Conservation (phyloP, 352 stramenopile species). For the Phytophthora aleatoria region DNA sequence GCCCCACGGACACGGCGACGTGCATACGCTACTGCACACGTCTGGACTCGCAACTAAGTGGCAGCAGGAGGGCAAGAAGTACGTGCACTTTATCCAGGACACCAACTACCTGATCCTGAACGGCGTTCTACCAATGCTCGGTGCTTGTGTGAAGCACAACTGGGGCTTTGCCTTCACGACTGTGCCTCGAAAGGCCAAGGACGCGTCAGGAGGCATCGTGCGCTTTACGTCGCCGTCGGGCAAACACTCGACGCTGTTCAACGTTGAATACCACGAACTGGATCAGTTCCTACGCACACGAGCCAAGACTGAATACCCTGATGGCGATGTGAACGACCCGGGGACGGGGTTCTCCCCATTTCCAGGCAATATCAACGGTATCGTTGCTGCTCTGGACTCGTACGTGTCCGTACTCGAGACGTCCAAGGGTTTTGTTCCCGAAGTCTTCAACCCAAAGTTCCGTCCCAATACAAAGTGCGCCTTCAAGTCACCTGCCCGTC, state of each 20-base stretch:
- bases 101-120: conserved; percentile 97
- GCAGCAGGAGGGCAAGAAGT: conserved; percentile 82
- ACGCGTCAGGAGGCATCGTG: conserved; percentile 82
- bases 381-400: conserved; percentile 52
- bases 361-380: conserved; percentile 80
- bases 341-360: conserved; percentile 62
- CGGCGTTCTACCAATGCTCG: conserved; percentile 88
- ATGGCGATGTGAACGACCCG: conserved; percentile 68
- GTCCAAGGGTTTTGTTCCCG: conserved; percentile 60
- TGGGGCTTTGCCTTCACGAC: conserved; percentile 94
- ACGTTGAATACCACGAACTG: conserved; percentile 80
- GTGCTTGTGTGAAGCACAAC: conserved; percentile 81
- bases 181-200: conserved; percentile 93
- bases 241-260: conserved; percentile 53
- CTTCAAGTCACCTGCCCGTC: conserved; percentile 68
- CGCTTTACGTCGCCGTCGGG: conserved; percentile 45
- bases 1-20: conserved; percentile 98
- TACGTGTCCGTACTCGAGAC: conserved; percentile 56
- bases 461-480: conserved; percentile 27
- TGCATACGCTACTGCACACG: conserved; percentile 93
- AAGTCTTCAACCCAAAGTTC: conserved; percentile 81
- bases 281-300: conserved; percentile 67
- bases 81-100: conserved; percentile 96
- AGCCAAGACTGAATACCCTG: conserved; percentile 43
- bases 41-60: conserved; percentile 77